Conservation (phyloP, 805 yeast genomes). For the Candida manassasensis region DNA sequence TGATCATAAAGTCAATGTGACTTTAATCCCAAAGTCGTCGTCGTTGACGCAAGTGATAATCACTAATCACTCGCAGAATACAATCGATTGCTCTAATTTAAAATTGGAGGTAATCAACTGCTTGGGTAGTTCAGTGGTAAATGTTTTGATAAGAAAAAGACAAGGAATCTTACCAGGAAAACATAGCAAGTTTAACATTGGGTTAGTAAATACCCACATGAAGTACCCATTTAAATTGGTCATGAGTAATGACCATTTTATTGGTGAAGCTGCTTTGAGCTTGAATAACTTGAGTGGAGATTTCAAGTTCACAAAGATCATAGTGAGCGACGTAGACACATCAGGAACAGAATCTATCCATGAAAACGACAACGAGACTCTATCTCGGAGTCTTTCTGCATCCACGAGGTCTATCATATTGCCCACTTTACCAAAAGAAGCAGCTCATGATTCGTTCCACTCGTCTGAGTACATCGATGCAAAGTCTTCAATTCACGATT, state of each 20-base stretch:
- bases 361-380: conserved; percentile 3
- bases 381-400: conserved; percentile 8
- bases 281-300: conserved; percentile 20
- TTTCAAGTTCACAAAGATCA: conserved; percentile 10
- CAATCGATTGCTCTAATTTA: conserved; percentile 27
- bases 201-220: conserved; percentile 25
- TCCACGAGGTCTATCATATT: conserved; percentile 26
- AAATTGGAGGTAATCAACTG: conserved; percentile 26
- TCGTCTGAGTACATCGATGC: conserved; percentile 22
- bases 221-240: conserved; percentile 30
- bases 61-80: conserved; percentile 21
- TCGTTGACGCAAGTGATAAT: conserved; percentile 28
- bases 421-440: conserved; percentile 28
- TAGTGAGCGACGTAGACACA: conserved; percentile 3
- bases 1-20: conserved; percentile 13
- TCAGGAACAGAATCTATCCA: conserved; percentile 8
- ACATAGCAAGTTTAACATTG: conserved; percentile 29
- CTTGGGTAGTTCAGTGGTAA: conserved; percentile 21
- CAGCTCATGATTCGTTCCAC: conserved; percentile 10
- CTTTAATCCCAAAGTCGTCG: conserved; percentile 27
- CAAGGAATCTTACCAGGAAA: conserved; percentile 30
- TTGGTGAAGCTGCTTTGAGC: conserved; percentile 20
- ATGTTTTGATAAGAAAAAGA: conserved; percentile 25
- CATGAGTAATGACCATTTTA: conserved; percentile 16
- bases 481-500: conserved; percentile 9